A percentile compares a stretch with the other conserved stretches of the same genome.
Evolutionary conservation across 169 alveolate genomes (phyloP).

Genomic region (Plasmodium cynomolgi): DNA sequence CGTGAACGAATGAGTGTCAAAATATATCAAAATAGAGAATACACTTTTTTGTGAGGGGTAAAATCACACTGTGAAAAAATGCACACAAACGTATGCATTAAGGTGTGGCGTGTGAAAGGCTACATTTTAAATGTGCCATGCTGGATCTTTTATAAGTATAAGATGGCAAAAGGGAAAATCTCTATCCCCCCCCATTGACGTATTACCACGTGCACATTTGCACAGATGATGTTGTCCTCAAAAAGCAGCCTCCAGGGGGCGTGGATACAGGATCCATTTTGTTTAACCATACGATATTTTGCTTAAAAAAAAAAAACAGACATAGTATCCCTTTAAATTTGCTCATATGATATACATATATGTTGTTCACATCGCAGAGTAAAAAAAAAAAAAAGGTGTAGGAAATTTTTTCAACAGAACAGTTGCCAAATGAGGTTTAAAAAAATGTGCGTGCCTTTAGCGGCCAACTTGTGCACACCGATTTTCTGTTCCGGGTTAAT

Average conservation of each 20-base stretch:
- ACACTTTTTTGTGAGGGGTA: not conserved
- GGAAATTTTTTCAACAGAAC: not conserved
- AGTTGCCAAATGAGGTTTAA: not conserved
- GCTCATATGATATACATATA: too few relatives aligned
- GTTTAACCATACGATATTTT: not conserved
- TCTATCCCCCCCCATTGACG: not conserved
- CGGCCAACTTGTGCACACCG: not conserved
- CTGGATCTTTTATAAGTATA: not conserved
- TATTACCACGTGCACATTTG: not conserved
- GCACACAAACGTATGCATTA: not conserved
- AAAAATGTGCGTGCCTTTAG: not conserved
- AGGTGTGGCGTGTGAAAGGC: not conserved
- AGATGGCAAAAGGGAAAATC: not conserved
- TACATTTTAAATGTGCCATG: not conserved
- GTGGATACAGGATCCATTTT: not conserved
- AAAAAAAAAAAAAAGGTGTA: not conserved
- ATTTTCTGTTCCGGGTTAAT: not conserved
- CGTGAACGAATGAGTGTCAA: not conserved
- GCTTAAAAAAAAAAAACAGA: not conserved
- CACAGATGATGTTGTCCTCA: not conserved
- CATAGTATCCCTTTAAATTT: too few relatives aligned
- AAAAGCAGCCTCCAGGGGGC: not conserved
- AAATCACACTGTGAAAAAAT: not conserved
- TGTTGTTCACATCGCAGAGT: too few relatives aligned
- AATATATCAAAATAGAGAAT: not conserved